Conservation (phyloP, 2,329 filamentous ascomycete species). For the Xylaria sp. region DNA sequence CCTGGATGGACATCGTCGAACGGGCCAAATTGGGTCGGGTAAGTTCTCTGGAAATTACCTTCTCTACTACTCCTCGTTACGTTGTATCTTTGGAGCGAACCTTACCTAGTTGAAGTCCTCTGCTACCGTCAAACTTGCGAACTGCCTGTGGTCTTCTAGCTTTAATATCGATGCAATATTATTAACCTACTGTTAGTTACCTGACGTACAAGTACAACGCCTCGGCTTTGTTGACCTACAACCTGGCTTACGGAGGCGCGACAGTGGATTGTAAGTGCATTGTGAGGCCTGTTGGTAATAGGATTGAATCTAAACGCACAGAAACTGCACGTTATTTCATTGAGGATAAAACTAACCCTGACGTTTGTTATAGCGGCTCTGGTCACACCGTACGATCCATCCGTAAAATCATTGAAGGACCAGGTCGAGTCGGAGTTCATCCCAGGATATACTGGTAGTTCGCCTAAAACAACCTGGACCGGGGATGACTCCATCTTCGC, state of each 20-base stretch:
- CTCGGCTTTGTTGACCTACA: slow-evolving; percentile 60
- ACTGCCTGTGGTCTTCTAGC: background rate
- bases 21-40: slow-evolving; percentile 61
- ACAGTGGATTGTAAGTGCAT: slow-evolving; percentile 56
- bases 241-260: slow-evolving; percentile 65
- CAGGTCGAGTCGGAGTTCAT: slow-evolving; percentile 59
- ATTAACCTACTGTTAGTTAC: slow-evolving; percentile 47
- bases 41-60: background rate
- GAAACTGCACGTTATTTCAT: too few relatives aligned
- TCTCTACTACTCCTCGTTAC: background rate
- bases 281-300: background rate
- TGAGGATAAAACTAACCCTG: background rate
- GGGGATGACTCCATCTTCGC: slow-evolving; percentile 55
- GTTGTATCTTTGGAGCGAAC: background rate
- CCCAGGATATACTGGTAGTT: slow-evolving; percentile 50
- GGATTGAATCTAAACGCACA: background rate
- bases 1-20: slow-evolving; percentile 61
- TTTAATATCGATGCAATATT: background rate
- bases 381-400: slow-evolving; percentile 60
- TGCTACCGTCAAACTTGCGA: background rate
- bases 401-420: slow-evolving; percentile 60
- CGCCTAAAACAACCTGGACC: slow-evolving; percentile 51
- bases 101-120: background rate
- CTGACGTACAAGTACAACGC: slow-evolving; percentile 59
- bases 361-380: slow-evolving; percentile 47